A percentile compares a stretch with the other conserved stretches of the same genome.
Conservation (phyloP, 2,329 filamentous ascomycete species). For the Davidsoniella australis region DNA sequence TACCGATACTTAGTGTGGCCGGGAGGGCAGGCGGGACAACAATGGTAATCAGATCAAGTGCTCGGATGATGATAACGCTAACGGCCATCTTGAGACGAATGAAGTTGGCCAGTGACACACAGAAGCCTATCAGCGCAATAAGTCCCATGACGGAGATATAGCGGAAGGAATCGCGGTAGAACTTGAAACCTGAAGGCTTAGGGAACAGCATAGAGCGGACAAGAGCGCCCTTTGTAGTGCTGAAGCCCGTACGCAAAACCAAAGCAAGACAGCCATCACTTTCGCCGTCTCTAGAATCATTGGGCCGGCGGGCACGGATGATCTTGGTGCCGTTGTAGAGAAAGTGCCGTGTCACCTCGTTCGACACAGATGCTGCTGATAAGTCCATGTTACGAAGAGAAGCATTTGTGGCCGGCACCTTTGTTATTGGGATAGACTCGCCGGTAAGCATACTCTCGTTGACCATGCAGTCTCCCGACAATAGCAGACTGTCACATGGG, state of each 20-base stretch:
- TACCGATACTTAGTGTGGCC: slow-evolving; percentile 88
- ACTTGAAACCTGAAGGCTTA: slow-evolving; percentile 95
- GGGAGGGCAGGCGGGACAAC: slow-evolving; percentile 90
- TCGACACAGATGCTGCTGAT: slow-evolving; percentile 62
- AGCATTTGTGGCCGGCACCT: slow-evolving; percentile 67
- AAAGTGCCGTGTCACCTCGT: slow-evolving; percentile 73
- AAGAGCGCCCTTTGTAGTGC: slow-evolving; percentile 89
- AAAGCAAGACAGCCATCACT: slow-evolving; percentile 85
- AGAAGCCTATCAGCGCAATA: slow-evolving; percentile 72
- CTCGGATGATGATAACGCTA: slow-evolving; percentile 82
- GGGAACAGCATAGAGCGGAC: slow-evolving; percentile 97
- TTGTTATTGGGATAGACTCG: slow-evolving; percentile 93
- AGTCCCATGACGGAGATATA: slow-evolving; percentile 94
- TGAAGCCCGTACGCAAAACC: slow-evolving; percentile 87
- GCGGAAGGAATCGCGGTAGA: slow-evolving; percentile 91
- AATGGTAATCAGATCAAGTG: slow-evolving; percentile 90
- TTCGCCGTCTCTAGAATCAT: slow-evolving; percentile 59
- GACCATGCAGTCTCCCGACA: slow-evolving; percentile 92
- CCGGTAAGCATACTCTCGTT: slow-evolving; percentile 96
- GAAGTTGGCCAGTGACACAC: slow-evolving; percentile 87
- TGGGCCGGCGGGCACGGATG: slow-evolving; percentile 72
- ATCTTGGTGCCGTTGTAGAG: slow-evolving; percentile 93
- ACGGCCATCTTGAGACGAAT: slow-evolving; percentile 65
- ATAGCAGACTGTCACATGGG: slow-evolving; percentile 77
- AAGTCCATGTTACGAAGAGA: slow-evolving; percentile 62